Evolutionary conservation across 208 protist species (phyloP).

Genomic region (Wallacemonas sp.): DNA sequence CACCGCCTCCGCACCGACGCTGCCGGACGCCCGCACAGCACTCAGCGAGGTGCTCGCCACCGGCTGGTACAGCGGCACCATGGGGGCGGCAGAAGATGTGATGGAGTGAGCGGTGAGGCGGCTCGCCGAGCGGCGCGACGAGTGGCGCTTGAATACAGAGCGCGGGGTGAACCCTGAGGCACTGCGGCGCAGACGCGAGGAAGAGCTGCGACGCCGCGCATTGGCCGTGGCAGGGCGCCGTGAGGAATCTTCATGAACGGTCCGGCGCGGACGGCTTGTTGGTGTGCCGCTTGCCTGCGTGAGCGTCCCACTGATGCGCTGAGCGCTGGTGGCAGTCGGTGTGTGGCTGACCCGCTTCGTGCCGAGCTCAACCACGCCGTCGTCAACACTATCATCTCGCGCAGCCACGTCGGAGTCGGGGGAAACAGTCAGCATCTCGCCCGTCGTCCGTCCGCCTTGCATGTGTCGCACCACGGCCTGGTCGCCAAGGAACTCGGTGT

Average conservation of each 20-base stretch:
- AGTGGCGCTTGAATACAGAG: conserved; percentile 12
- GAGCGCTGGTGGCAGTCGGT: not conserved
- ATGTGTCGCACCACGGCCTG: conserved; percentile 22
- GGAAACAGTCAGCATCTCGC: conserved; percentile 32
- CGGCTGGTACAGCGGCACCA: conserved; percentile 1
- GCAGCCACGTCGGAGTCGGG: conserved; percentile 26
- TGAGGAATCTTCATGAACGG: conserved; percentile 2
- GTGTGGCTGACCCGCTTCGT: conserved; percentile 4
- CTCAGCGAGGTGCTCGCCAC: not conserved
- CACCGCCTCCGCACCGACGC: not conserved
- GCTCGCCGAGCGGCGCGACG: not conserved
- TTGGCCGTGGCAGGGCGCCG: conserved; percentile 2
- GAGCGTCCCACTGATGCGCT: not conserved
- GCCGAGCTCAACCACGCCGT: conserved; percentile 17
- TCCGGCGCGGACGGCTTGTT: not conserved
- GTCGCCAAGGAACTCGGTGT: conserved; percentile 72
- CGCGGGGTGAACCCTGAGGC: conserved; percentile 9
- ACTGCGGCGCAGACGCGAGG: conserved; percentile 11
- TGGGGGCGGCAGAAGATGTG: not conserved
- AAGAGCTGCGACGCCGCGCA: not conserved
- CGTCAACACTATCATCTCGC: not conserved
- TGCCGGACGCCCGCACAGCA: not conserved
- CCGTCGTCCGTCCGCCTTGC: conserved; percentile 14
- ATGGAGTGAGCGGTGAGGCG: not conserved
- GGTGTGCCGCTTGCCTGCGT: not conserved